Evolutionary conservation across 148 eudicot genomes (phyloP), one percentile per base, ranked within the genome.

Genomic region (Hydrangea macrophylla): DNA sequence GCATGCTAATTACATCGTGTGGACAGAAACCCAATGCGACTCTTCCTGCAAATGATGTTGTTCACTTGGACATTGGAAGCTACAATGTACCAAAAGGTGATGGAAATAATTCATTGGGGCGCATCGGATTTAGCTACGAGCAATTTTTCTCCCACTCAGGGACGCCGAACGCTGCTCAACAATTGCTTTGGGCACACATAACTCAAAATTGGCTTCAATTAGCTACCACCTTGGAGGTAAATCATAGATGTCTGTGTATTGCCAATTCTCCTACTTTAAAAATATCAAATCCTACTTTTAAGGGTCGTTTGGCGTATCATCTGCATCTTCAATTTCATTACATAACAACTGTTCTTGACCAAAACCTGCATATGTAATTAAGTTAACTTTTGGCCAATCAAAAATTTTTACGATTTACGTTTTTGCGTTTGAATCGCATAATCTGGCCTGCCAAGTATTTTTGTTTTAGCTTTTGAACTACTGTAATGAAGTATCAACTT

Each of bases 1-100:
- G 15, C 13, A 9, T 42, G n/a, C 1, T 9, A 42, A 42, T 42
- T 42, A 11, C 11, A 11, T 20, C 17, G 11, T 62, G 22, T 32
- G 64, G 15, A 25, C 71, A 73, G 77, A 73, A 67, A 57, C 59
- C 60, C 5, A 63, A 64, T 57, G 54, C 64, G 9, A 67, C 71
- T 8, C 18, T 51, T 12, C 53, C 8, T 8, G 15, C 67, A 9
- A 67, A 59, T 54, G 62, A 64, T 50, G 32, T 75, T 50, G 70
- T 55, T 24, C 28, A 62, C 26, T 32, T 74, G n/a, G 58, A 61
- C 17, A 18, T 74, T 44, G 68, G 64, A 64, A 70, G 22, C 55
- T 75, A 75, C 45, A 75, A 75, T 17, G 51, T 44, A 27, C 74
- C 70, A 1, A 22, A 44, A 63, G 56, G 24, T 12, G 66, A 42